phyloP scores from a whole-genome alignment of 257 asterid species.

The Anisodus tanguticus region DNA sequence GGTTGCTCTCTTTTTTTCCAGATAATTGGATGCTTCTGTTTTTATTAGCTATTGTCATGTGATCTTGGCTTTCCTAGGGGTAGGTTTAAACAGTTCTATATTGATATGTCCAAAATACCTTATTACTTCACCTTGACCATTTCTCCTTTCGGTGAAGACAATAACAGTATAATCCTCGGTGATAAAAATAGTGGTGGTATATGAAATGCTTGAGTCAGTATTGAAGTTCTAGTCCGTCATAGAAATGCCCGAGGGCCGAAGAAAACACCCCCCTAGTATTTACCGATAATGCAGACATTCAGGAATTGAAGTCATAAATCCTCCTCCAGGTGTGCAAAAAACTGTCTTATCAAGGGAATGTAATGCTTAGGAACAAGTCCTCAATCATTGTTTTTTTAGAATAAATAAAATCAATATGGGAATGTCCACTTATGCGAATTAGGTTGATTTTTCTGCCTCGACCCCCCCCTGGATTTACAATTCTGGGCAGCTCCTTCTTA shows the following conservation, averaged over 20 bases:
- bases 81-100: not conserved
- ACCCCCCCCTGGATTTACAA: not conserved
- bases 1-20: conserved; percentile 25
- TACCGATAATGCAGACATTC: not conserved
- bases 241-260: conserved; percentile 12
- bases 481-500: not conserved
- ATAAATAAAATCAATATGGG: not conserved
- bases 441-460: not conserved
- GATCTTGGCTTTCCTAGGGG: not conserved
- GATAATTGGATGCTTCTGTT: conserved; percentile 4
- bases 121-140: not conserved
- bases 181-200: not conserved
- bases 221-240: not conserved
- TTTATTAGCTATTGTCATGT: not conserved
- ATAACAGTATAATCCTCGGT: not conserved
- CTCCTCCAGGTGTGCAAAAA: not conserved
- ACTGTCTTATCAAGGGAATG: not conserved
- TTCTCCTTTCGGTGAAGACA: not conserved
- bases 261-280: not conserved
- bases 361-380: not conserved
- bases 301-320: not conserved
- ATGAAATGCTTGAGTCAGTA: conserved; percentile 7
- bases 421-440: not conserved
- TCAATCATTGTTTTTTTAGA: not conserved
- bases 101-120: not conserved